Conservation (phyloP, 345 rosid species). For the Barbarea vulgaris region DNA sequence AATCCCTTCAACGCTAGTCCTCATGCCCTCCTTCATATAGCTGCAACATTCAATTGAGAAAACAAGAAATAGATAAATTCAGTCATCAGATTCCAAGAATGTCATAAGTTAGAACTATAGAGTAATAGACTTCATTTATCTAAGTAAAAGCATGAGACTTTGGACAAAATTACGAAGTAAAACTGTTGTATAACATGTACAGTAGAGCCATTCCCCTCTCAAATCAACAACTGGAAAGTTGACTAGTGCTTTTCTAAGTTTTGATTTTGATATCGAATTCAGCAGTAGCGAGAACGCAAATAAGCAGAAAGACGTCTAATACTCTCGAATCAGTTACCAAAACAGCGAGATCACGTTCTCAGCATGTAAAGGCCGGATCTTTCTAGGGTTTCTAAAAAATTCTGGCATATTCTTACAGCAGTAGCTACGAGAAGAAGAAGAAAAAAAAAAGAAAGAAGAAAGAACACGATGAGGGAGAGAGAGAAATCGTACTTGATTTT, state of each 20-base stretch:
- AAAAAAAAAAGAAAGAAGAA: background rate
- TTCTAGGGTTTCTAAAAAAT: conserved; percentile 47
- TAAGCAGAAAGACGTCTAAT: background rate
- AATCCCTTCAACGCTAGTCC: conserved; percentile 94
- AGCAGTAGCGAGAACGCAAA: background rate
- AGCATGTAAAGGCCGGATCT: background rate
- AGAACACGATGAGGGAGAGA: background rate
- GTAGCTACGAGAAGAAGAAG: background rate
- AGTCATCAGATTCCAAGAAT: conserved; percentile 2
- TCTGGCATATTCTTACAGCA: conserved; percentile 1
- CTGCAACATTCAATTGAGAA: conserved; percentile 46
- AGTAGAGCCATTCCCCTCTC: background rate
- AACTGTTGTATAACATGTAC: background rate
- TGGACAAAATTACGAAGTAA: background rate
- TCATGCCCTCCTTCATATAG: conserved; percentile 97
- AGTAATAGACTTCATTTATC: background rate
- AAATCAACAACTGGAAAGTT: conserved; percentile 14
- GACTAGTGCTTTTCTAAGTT: conserved; percentile 2
- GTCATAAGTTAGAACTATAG: background rate
- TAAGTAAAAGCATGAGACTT: conserved; percentile 3
- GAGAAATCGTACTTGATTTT: conserved; percentile 71
- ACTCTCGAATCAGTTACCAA: background rate
- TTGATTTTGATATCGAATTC: background rate
- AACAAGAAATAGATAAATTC: conserved; percentile 13
- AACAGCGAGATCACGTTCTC: conserved; percentile 28